phyloP scores from a whole-genome alignment of 306 rosid genomes.

The Rosa lucieae region DNA sequence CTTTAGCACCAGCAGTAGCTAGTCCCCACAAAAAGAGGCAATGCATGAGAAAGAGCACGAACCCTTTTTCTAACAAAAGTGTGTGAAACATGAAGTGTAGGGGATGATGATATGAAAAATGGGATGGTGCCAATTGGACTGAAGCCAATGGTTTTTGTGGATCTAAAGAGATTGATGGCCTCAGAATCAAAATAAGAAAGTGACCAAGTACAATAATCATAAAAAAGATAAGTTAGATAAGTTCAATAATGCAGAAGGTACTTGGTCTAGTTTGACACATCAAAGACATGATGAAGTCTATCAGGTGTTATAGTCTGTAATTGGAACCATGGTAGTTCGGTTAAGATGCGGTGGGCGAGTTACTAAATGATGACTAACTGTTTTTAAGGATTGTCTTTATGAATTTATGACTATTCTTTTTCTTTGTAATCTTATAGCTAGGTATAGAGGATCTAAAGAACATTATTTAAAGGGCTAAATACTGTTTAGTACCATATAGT shows the following conservation, averaged over 20 bases:
- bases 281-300: not conserved
- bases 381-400: slow-evolving; percentile 9
- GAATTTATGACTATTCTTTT: not conserved
- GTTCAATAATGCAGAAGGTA: slow-evolving; percentile 29
- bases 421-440: too few species aligned
- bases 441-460: too few species aligned
- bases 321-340: slow-evolving; percentile 21
- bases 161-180: slow-evolving; percentile 26
- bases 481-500: too few species aligned
- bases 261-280: slow-evolving; percentile 20
- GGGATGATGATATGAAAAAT: slow-evolving; percentile 14
- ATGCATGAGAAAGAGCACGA: not conserved
- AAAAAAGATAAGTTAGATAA: not conserved
- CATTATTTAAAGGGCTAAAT: too few species aligned
- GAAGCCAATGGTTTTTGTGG: slow-evolving; percentile 17
- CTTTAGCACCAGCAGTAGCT: not conserved
- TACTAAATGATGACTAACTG: slow-evolving; percentile 3
- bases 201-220: slow-evolving; percentile 29
- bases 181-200: slow-evolving; percentile 11
- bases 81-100: slow-evolving; percentile 10
- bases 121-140: not conserved
- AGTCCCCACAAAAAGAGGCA: slow-evolving; percentile 15
- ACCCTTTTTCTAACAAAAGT: not conserved
- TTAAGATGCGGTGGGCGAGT: slow-evolving; percentile 4
- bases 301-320: slow-evolving; percentile 7